A percentile compares a stretch with the other conserved stretches of the same genome.
phyloP scores from a whole-genome alignment of 305 asterid species.

The Fraxinus sp. region DNA sequence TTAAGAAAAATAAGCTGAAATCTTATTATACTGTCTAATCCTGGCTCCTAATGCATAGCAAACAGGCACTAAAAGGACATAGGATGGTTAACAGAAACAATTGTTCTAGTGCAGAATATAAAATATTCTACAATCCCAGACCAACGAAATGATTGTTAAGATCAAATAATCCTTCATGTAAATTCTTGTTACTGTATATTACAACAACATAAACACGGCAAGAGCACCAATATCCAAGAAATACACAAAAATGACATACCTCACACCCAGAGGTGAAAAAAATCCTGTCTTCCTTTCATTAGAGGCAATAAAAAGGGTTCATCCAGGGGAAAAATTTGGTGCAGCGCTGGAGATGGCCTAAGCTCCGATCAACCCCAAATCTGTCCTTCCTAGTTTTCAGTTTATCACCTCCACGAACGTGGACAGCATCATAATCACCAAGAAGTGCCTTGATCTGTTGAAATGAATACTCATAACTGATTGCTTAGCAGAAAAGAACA shows the following conservation, averaged over 20 bases:
- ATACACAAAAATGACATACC: slow-evolving; percentile 36
- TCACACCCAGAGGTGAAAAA: slow-evolving; percentile 67
- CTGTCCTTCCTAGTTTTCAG: slow-evolving; percentile 85
- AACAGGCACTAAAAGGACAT: background rate
- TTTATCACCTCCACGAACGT: slow-evolving; percentile 89
- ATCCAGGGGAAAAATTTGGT: slow-evolving; percentile 34
- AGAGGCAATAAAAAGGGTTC: slow-evolving; percentile 73
- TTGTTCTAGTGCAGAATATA: background rate
- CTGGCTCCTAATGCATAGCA: background rate
- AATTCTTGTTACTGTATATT: background rate
- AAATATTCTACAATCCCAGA: background rate
- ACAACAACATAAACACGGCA: background rate
- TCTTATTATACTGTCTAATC: background rate
- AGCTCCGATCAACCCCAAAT: slow-evolving; percentile 63
- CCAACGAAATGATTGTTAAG: background rate
- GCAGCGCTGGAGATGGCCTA: slow-evolving; percentile 52
- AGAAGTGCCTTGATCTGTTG: slow-evolving; percentile 70
- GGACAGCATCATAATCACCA: slow-evolving; percentile 89
- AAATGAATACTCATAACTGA: slow-evolving; percentile 16
- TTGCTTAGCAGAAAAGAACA: slow-evolving; percentile 1
- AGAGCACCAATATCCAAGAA: slow-evolving; percentile 4
- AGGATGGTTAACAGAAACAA: background rate
- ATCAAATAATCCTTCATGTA: background rate
- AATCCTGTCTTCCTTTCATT: slow-evolving; percentile 78
- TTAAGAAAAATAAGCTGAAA: background rate